Percentiles rank a stretch among this genome's conserved stretches.
Conservation (phyloP, 2,329 filamentous ascomycete species). For the Fusarium sp. region DNA sequence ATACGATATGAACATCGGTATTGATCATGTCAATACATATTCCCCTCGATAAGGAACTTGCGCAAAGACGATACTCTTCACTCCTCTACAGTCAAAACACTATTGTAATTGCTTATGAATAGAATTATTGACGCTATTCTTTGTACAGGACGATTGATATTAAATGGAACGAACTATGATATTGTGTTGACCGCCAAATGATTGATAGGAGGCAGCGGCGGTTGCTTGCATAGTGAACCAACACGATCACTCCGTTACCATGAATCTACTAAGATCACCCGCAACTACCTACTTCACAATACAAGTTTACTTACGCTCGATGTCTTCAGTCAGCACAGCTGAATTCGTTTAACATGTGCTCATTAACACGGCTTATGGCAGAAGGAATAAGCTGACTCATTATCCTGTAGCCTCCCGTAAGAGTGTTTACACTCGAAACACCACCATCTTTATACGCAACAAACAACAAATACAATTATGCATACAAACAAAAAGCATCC, state of each 20-base stretch:
- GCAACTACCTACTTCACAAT: neutral
- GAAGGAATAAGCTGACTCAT: neutral
- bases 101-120: neutral
- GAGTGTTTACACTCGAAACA: neutral
- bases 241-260: no score
- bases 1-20: no score
- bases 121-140: neutral
- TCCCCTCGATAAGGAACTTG: neutral
- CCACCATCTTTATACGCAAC: neutral
- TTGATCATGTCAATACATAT: neutral
- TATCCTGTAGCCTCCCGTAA: neutral
- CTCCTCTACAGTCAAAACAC: neutral
- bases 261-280: neutral
- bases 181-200: neutral
- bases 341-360: neutral
- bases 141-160: fast-evolving
- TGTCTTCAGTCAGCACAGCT: neutral
- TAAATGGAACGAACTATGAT: neutral
- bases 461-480: neutral
- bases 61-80: neutral
- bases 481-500: neutral
- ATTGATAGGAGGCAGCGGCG: neutral
- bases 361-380: neutral
- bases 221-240: neutral
- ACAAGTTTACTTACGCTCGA: neutral